These are phyloP conservation scores for Earliella scabrosa DNA, from an alignment of 1,284 basidiomycete genomes.

Conservation along the genomic window DNA sequence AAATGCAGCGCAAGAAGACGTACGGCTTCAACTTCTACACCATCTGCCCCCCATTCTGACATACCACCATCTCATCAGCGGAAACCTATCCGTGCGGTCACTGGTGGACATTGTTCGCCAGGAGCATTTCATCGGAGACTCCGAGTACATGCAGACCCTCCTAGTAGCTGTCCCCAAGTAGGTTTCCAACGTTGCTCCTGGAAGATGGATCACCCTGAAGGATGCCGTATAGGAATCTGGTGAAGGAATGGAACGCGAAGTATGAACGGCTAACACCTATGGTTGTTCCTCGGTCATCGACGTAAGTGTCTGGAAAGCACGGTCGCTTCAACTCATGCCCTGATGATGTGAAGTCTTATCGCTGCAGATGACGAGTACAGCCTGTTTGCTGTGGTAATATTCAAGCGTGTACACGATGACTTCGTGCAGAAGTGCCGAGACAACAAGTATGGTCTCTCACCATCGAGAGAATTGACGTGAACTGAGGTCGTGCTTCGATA, in stretches of 20 bases:
- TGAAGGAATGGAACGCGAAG: constrained; percentile 88
- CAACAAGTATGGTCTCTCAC: constrained; percentile 72
- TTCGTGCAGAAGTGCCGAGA: constrained; percentile 95
- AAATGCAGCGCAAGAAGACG: constrained; percentile 95
- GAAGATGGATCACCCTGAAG: too few relatives aligned
- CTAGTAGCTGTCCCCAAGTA: constrained; percentile 96
- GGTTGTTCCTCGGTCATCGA: constrained; percentile 96
- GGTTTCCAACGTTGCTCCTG: too few relatives aligned
- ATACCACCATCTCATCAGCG: constrained; percentile 52
- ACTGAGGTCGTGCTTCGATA: constrained; percentile 27
- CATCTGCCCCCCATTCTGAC: constrained; percentile 2
- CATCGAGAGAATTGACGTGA: not conserved
- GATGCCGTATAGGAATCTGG: constrained; percentile 60
- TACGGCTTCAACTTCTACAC: constrained; percentile 50
- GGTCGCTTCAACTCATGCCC: too few relatives aligned
- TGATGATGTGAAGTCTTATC: constrained; percentile 54
- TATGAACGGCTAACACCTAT: constrained; percentile 91
- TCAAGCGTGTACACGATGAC: constrained; percentile 91
- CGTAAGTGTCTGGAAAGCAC: too few relatives aligned
- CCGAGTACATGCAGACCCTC: constrained; percentile 93
- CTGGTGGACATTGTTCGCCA: constrained; percentile 86
- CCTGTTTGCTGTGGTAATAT: constrained; percentile 89
- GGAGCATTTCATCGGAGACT: constrained; percentile 84
- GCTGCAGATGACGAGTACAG: constrained; percentile 89
- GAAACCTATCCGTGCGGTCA: constrained; percentile 91